Percentiles rank a stretch among this genome's conserved stretches.
Evolutionary conservation across 495 filamentous ascomycete species (phyloP).

Genomic region (Evansstolkia leycettana): DNA sequence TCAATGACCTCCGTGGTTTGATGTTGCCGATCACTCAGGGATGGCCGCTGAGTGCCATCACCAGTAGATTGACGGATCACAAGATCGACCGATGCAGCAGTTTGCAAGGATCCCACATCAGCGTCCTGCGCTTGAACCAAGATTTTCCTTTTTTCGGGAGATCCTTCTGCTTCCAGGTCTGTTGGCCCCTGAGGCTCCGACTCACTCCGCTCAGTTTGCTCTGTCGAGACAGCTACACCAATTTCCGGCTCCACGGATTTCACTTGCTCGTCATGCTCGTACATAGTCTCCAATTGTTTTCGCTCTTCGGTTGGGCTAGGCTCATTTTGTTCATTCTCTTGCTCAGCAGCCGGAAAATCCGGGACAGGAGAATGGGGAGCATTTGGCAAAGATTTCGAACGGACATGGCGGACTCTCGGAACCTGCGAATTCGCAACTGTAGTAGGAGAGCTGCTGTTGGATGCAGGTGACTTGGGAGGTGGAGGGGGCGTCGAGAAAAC

Average conservation of each 20-base stretch:
- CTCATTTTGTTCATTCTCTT: slow-evolving; percentile 11
- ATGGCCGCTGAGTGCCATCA: slow-evolving; percentile 12
- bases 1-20: slow-evolving; percentile 23
- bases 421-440: slow-evolving; percentile 15
- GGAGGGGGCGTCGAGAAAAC: slow-evolving; percentile 30
- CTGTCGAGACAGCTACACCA: neutral
- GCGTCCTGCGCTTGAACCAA: neutral
- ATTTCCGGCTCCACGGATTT: neutral
- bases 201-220: neutral
- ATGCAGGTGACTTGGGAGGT: slow-evolving; percentile 20
- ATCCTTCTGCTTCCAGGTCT: neutral
- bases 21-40: slow-evolving; percentile 11
- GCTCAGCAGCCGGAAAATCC: slow-evolving; percentile 8
- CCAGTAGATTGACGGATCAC: slow-evolving; percentile 12
- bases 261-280: slow-evolving; percentile 25
- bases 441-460: slow-evolving; percentile 18
- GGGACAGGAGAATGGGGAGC: slow-evolving; percentile 14
- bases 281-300: slow-evolving; percentile 28
- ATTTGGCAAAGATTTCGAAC: slow-evolving; percentile 43
- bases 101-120: neutral
- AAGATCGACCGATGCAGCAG: slow-evolving; percentile 3
- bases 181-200: neutral
- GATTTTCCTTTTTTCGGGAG: neutral
- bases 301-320: slow-evolving; percentile 21
- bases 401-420: slow-evolving; percentile 26